A percentile compares a stretch with the other conserved stretches of the same genome.
These are phyloP conservation scores for Anthracocystis setariae DNA, from an alignment of 1,284 basidiomycete species.

Conservation along the genomic window DNA sequence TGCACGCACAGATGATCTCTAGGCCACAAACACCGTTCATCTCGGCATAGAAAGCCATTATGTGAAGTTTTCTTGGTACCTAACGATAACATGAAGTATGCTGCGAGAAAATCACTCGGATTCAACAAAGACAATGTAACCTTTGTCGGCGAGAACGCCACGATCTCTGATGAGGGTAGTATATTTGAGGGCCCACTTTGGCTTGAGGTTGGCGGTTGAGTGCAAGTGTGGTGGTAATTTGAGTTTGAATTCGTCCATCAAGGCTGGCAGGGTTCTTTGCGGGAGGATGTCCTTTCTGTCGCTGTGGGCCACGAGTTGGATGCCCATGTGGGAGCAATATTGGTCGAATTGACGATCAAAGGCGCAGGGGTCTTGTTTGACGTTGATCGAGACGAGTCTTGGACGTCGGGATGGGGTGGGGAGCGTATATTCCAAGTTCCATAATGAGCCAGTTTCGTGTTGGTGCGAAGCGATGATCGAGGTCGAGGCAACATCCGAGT, in stretches of 20 bases:
- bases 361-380: constrained; percentile 49
- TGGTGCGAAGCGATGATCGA: constrained; percentile 1
- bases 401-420: constrained; percentile 34
- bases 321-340: constrained; percentile 50
- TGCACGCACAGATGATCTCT: constrained; percentile 34
- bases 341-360: constrained; percentile 46
- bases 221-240: too few relatives aligned
- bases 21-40: neutral
- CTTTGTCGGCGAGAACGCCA: constrained; percentile 59
- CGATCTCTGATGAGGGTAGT: constrained; percentile 57
- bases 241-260: constrained; percentile 53
- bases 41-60: neutral
- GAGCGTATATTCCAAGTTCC: constrained; percentile 43
- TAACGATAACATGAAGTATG: neutral
- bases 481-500: constrained; percentile 15
- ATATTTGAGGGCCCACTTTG: constrained; percentile 59
- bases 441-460: constrained; percentile 11
- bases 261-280: constrained; percentile 36
- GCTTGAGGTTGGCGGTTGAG: too few relatives aligned
- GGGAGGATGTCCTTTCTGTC: constrained; percentile 56
- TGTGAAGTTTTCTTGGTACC: neutral
- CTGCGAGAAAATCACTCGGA: constrained; percentile 8
- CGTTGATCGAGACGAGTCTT: constrained; percentile 51
- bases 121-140: constrained; percentile 34
- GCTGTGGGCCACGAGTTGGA: constrained; percentile 48